phyloP scores from a whole-genome alignment of 306 rosid genomes.

The Luffa aegyptiaca region DNA sequence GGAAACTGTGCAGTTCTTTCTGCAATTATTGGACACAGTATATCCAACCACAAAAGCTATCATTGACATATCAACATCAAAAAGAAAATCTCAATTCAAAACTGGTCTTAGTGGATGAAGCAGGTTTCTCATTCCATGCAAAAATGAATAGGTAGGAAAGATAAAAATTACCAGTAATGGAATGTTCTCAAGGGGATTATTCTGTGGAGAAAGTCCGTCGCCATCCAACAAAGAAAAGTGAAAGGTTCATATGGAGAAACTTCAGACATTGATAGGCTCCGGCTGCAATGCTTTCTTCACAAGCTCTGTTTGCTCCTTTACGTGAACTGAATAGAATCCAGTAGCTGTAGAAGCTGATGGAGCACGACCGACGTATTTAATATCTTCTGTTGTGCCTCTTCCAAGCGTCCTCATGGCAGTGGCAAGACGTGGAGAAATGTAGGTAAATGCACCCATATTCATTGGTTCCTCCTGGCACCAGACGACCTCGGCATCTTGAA shows the following conservation, averaged over 20 bases:
- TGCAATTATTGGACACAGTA: slow-evolving; percentile 1
- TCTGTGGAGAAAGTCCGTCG: background rate
- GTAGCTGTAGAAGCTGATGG: slow-evolving; percentile 93
- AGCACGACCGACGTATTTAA: slow-evolving; percentile 78
- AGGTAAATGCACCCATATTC: slow-evolving; percentile 92
- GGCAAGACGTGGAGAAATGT: slow-evolving; percentile 58
- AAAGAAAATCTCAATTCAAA: slow-evolving; percentile 4
- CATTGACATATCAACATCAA: background rate
- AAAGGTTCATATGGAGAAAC: background rate
- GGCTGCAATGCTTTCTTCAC: slow-evolving; percentile 69
- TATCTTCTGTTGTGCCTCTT: slow-evolving; percentile 59
- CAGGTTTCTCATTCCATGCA: background rate
- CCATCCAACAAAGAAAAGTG: background rate
- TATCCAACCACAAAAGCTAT: background rate
- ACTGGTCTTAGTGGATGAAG: slow-evolving; percentile 7
- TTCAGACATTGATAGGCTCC: slow-evolving; percentile 36
- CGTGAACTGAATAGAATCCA: slow-evolving; percentile 72
- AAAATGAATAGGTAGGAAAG: background rate
- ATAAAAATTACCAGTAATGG: background rate
- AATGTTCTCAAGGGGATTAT: background rate
- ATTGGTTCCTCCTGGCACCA: slow-evolving; percentile 99
- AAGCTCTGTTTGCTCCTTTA: slow-evolving; percentile 71
- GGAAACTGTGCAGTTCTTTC: background rate
- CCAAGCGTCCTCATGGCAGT: slow-evolving; percentile 64
- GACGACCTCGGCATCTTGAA: slow-evolving; percentile 79